Percentiles rank a stretch among this genome's conserved stretches.
phyloP scores from a whole-genome alignment of 345 rosid genomes.

The Hirschfeldia incana region DNA sequence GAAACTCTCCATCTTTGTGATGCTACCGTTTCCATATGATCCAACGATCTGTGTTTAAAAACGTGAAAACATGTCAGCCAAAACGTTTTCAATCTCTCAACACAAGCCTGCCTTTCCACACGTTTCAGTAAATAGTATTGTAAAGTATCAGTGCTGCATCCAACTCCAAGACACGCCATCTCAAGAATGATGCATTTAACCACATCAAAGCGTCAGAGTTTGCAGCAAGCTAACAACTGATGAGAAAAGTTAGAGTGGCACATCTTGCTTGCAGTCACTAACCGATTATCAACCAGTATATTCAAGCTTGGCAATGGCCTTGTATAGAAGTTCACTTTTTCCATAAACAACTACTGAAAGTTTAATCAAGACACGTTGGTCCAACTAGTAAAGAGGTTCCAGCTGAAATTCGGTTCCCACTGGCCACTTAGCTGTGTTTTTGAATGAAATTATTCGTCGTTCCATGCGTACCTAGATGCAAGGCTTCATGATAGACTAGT shows the following conservation, averaged over 20 bases:
- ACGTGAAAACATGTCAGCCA: slow-evolving; percentile 42
- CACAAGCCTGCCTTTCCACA: slow-evolving; percentile 72
- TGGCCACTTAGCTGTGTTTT: too few species aligned
- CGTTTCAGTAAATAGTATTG: slow-evolving; percentile 40
- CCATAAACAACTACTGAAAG: slow-evolving; percentile 47
- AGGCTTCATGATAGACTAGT: too few species aligned
- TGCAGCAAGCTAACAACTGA: slow-evolving; percentile 52
- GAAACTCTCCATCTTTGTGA: too few species aligned
- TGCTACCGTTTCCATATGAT: too few species aligned
- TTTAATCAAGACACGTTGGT: too few species aligned
- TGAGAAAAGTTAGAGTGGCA: slow-evolving; percentile 61
- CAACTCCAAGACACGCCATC: slow-evolving; percentile 55
- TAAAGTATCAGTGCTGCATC: slow-evolving; percentile 46
- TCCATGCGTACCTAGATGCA: too few species aligned
- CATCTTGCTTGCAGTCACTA: slow-evolving; percentile 74
- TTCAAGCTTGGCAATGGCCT: slow-evolving; percentile 57
- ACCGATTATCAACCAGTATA: slow-evolving; percentile 58
- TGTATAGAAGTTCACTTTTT: slow-evolving; percentile 50
- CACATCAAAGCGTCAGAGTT: slow-evolving; percentile 51
- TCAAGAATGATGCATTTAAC: slow-evolving; percentile 55
- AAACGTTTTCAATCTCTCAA: slow-evolving; percentile 20
- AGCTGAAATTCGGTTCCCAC: too few species aligned
- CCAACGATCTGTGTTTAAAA: slow-evolving; percentile 52
- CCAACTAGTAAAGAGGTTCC: too few species aligned
- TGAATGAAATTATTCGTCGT: too few species aligned